phyloP scores from a whole-genome alignment of 2,329 filamentous ascomycete species.

The Myriosclerotinia scirpicola region DNA sequence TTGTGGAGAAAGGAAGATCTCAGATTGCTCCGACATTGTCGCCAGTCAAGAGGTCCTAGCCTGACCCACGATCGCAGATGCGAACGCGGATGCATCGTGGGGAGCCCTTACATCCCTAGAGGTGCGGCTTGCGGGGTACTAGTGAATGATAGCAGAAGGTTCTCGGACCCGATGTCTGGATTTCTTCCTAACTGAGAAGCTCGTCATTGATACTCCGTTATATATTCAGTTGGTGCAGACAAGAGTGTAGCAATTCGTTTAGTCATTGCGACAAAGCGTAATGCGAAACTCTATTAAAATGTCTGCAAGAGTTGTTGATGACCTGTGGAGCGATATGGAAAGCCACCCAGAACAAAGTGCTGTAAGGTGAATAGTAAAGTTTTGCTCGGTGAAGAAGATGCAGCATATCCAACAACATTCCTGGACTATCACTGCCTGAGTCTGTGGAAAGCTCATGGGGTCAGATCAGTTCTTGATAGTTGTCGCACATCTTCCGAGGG shows the following conservation, averaged over 20 bases:
- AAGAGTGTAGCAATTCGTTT: conserved; percentile 6
- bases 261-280: neutral
- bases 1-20: conserved; percentile 11
- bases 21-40: neutral
- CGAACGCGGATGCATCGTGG: neutral
- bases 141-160: conserved; percentile 9
- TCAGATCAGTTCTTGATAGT: neutral
- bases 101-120: conserved; percentile 8
- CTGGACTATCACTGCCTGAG: conserved; percentile 7
- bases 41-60: conserved; percentile 3
- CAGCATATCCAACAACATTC: conserved; percentile 9
- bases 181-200: conserved; percentile 11
- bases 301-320: conserved; percentile 12
- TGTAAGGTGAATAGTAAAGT: conserved; percentile 7
- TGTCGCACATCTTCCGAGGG: conserved; percentile 7
- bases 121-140: conserved; percentile 17
- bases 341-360: conserved; percentile 9
- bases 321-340: conserved; percentile 15
- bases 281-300: conserved; percentile 3
- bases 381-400: neutral
- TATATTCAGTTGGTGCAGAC: conserved; percentile 4
- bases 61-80: conserved; percentile 8
- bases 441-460: conserved; percentile 9
- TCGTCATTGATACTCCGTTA: conserved; percentile 11
- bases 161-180: neutral